Percentiles rank a stretch among this genome's conserved stretches.
Evolutionary conservation across 352 stramenopile genomes (phyloP).

Genomic region (Pseudoperonospora humuli): DNA sequence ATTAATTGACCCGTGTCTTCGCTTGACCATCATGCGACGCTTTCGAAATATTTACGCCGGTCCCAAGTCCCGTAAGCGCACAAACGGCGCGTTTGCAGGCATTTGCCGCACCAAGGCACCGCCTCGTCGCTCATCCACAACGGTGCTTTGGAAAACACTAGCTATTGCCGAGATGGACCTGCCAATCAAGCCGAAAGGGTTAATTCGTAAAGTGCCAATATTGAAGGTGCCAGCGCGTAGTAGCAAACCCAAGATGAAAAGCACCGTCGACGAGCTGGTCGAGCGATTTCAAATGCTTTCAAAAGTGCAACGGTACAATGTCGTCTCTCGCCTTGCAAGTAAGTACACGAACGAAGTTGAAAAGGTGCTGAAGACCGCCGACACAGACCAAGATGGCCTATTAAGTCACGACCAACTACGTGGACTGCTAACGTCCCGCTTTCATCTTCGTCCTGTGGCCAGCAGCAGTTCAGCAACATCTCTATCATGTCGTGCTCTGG

Average conservation of each 20-base stretch:
- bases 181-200: constrained; percentile 10
- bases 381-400: constrained; percentile 61
- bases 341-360: constrained; percentile 57
- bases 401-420: constrained; percentile 62
- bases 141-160: too few species aligned
- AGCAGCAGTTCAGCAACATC: constrained; percentile 31
- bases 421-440: constrained; percentile 54
- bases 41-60: constrained; percentile 18
- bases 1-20: too few species aligned
- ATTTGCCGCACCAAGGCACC: too few species aligned
- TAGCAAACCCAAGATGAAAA: constrained; percentile 22
- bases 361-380: constrained; percentile 55
- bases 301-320: constrained; percentile 44
- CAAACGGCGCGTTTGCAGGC: constrained; percentile 13
- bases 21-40: too few species aligned
- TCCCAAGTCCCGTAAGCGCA: constrained; percentile 21
- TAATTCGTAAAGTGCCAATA: not conserved
- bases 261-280: constrained; percentile 32
- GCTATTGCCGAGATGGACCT: too few species aligned
- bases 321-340: constrained; percentile 47
- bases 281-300: constrained; percentile 56
- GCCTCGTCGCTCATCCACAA: too few species aligned
- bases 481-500: constrained; percentile 16
- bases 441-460: constrained; percentile 45
- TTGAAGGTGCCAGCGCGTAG: constrained; percentile 8